Percentiles rank a stretch among this genome's conserved stretches.
phyloP scores from a whole-genome alignment of 192 early-diverging fungal genomes.

The Spizellomyces sp. region DNA sequence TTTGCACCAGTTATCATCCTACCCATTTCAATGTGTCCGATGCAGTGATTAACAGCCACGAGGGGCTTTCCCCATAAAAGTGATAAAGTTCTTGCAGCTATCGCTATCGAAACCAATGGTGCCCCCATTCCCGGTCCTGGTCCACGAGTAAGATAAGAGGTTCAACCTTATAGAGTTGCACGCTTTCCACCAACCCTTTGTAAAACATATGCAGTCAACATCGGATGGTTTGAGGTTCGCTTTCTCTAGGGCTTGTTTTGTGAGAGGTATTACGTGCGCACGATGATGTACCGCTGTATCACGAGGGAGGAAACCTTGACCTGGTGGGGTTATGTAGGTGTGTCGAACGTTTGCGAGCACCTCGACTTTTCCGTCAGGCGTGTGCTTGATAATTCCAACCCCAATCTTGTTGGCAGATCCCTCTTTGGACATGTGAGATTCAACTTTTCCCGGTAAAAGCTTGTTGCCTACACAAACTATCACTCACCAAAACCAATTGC shows the following conservation, averaged over 20 bases:
- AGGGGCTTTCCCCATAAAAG: constrained; percentile 91
- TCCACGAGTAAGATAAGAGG: background rate
- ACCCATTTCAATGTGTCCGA: constrained; percentile 99
- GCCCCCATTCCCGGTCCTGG: constrained; percentile 97
- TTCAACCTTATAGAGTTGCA: background rate
- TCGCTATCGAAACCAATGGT: constrained; percentile 86
- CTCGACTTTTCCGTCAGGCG: constrained; percentile 51
- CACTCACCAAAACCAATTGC: constrained; percentile 33
- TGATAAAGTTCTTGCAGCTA: constrained; percentile 90
- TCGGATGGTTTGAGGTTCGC: constrained; percentile 75
- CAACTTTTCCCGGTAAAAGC: background rate
- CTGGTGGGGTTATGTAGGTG: constrained; percentile 96
- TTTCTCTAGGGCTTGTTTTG: constrained; percentile 74
- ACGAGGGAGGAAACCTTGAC: constrained; percentile 91
- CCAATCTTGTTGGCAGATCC: constrained; percentile 95
- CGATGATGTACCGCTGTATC: constrained; percentile 96
- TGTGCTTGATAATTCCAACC: constrained; percentile 88
- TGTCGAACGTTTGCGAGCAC: constrained; percentile 87
- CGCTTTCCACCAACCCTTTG: constrained; percentile 67
- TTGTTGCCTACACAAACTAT: background rate
- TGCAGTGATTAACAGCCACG: constrained; percentile 96
- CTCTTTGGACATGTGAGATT: constrained; percentile 25
- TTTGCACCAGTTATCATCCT: constrained; percentile 91
- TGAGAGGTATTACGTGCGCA: constrained; percentile 68
- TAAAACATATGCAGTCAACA: constrained; percentile 93